A percentile compares a stretch with the other conserved stretches of the same genome.
Conservation (phyloP, 164 flowering plant species). For the Sextonia rubra region DNA sequence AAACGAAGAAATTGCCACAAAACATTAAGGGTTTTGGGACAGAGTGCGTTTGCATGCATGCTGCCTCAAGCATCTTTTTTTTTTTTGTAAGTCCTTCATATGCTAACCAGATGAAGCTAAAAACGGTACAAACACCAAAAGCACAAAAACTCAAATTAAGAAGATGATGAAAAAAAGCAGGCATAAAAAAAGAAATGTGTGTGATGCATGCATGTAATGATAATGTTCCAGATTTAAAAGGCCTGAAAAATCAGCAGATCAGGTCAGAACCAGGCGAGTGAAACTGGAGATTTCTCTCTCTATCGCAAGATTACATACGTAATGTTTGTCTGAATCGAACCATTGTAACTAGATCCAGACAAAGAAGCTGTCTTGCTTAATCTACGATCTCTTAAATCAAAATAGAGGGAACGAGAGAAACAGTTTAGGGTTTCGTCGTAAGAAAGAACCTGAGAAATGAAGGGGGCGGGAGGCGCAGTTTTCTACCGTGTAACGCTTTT, state of each 20-base stretch:
- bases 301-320: not conserved
- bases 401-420: too few species aligned
- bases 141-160: not conserved
- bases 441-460: not conserved
- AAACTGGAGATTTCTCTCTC: not conserved
- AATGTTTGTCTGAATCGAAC: not conserved
- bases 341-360: not conserved
- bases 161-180: too few species aligned
- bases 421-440: not conserved
- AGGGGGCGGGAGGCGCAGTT: not conserved
- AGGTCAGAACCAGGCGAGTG: not conserved
- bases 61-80: too few species aligned
- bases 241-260: not conserved
- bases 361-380: not conserved
- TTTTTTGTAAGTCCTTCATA: too few species aligned
- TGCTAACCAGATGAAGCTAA: not conserved
- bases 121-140: not conserved
- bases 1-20: not conserved
- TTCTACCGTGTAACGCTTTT: too few species aligned
- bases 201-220: not conserved
- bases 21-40: not conserved
- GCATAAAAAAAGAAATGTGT: too few species aligned
- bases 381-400: not conserved
- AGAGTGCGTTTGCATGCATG: not conserved
- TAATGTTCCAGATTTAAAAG: not conserved